A percentile compares a stretch with the other conserved stretches of the same genome.
phyloP scores from a whole-genome alignment of 2,329 filamentous ascomycete genomes.

The Cladosporium colombiae region DNA sequence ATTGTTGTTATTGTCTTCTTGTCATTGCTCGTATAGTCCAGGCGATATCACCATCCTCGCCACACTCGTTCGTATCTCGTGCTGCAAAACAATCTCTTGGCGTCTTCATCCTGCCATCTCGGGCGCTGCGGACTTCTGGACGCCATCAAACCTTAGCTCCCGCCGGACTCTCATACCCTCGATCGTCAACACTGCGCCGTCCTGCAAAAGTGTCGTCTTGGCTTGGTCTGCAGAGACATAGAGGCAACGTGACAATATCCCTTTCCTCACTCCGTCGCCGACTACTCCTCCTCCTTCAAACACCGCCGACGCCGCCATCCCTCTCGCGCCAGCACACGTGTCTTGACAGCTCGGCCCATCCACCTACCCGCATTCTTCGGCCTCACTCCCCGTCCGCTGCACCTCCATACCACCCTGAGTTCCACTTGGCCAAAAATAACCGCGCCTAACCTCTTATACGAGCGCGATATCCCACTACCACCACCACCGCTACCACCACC shows the following conservation, averaged over 20 bases:
- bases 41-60: not conserved
- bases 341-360: slow-evolving; percentile 15
- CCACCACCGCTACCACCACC: slow-evolving; percentile 11
- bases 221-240: slow-evolving; percentile 6
- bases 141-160: slow-evolving; percentile 7
- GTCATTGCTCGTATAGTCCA: not conserved
- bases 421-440: slow-evolving; percentile 14
- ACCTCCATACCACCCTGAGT: slow-evolving; percentile 9
- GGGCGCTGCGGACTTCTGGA: not conserved
- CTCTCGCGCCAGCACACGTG: slow-evolving; percentile 13
- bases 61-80: not conserved
- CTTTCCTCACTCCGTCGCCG: not conserved
- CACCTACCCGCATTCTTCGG: slow-evolving; percentile 11
- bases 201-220: slow-evolving; percentile 3
- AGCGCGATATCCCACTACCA: not conserved
- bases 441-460: not conserved
- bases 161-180: not conserved
- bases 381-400: slow-evolving; percentile 12
- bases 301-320: slow-evolving; percentile 8
- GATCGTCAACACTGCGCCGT: slow-evolving; percentile 6
- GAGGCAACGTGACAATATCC: slow-evolving; percentile 10
- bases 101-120: not conserved
- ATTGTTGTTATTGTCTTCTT: not conserved
- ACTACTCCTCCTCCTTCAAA: not conserved
- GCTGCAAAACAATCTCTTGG: slow-evolving; percentile 2